Evolutionary conservation across 2,329 filamentous ascomycete species (phyloP), one percentile per base, ranked within the genome.

Genomic region (Lachnellula willkommii): DNA sequence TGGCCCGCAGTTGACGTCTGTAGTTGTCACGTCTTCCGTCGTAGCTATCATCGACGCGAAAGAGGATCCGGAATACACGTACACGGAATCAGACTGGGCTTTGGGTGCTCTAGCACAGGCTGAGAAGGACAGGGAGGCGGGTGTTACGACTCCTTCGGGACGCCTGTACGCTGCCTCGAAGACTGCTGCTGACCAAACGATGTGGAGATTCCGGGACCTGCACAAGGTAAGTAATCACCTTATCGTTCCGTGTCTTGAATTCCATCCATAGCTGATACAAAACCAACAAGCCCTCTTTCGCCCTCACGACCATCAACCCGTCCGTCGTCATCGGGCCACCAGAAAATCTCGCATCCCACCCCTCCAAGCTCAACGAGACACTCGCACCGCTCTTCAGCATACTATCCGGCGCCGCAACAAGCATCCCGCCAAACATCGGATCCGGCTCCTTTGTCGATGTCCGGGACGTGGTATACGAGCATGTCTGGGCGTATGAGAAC

Each of bases 301-400:
- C 70, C 1, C 66, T 75, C 52, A 67, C 72, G 20, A 64, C 70
- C 3, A 60, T 77, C 15, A 74, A 75, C 48, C 75, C 75, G 8
- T 65, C 68, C 4, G 72, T 74, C 53, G 73, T 77, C 3, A 70
- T 70, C 9, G 75, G 75, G 0, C 74, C 75, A 0, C 71, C 74
- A 0, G 59, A 73, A 1, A 53, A 69, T 1, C 53, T 69, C 1
- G 73, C 72, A 0, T 55, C 62, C 7, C 65, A 67, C 0, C 54
- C 60, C 0, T 62, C 63, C 1, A 64, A 68, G 28, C 62, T 77
- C 28, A 68, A 66, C 39, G 65, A 69, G 47, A 72, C 74, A 0
- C 65, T 69, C 26, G 42, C 50, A 12, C 60, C 68, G 4, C 63
- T 75, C 47, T 74, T 61, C 56, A 52, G 68, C 2, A 60, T 75